A percentile compares a stretch with the other conserved stretches of the same genome.
phyloP scores from a whole-genome alignment of 768 basidiomycete genomes.

The Tubosaeta sp. region DNA sequence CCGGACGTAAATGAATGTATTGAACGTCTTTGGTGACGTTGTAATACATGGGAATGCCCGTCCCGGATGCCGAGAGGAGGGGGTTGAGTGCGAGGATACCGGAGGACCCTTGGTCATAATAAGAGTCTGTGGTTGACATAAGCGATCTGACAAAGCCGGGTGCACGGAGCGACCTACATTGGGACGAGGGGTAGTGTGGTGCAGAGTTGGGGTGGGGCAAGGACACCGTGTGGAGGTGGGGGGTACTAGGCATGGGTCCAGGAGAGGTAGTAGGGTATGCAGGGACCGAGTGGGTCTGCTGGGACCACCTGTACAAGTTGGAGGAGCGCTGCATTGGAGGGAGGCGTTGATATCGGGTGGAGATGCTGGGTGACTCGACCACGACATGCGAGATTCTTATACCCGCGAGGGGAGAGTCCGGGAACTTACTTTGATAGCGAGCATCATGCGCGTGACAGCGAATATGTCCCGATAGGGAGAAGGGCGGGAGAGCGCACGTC shows the following conservation, averaged over 20 bases:
- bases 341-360: neutral
- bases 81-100: conserved; percentile 22
- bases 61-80: conserved; percentile 24
- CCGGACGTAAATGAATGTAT: conserved; percentile 17
- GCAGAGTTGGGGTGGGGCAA: conserved; percentile 30
- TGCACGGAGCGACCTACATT: conserved; percentile 11
- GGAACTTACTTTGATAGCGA: conserved; percentile 17
- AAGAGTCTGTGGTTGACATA: conserved; percentile 9
- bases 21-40: conserved; percentile 25
- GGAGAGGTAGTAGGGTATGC: conserved; percentile 13
- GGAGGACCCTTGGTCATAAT: conserved; percentile 9
- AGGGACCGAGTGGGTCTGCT: conserved; percentile 6
- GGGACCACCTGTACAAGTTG: conserved; percentile 21
- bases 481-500: conserved; percentile 28
- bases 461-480: conserved; percentile 10
- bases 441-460: conserved; percentile 8
- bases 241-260: conserved; percentile 21
- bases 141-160: neutral
- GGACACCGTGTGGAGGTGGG: conserved; percentile 26
- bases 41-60: conserved; percentile 14
- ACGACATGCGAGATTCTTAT: conserved; percentile 21
- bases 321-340: conserved; percentile 20
- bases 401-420: conserved; percentile 13
- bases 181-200: conserved; percentile 14
- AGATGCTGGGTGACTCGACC: conserved; percentile 22